Percentiles rank a stretch among this genome's conserved stretches.
Conservation (phyloP, 768 basidiomycete genomes). For the Leucocoprinus sp. region DNA sequence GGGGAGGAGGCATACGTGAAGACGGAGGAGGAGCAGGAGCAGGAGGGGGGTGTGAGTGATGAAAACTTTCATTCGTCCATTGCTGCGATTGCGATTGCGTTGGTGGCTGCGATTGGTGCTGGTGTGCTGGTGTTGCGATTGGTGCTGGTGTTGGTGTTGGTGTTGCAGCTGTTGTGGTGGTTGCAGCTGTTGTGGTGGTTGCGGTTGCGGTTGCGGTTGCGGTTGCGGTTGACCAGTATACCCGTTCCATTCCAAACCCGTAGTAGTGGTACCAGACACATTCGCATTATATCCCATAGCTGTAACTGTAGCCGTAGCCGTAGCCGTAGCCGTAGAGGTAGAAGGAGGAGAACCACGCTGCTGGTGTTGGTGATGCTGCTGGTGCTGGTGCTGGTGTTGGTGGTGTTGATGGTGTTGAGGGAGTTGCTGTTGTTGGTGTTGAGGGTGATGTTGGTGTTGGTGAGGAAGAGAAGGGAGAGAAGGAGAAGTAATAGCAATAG, state of each 20-base stretch:
- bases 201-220: no score
- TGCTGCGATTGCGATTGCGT: conserved; percentile 14
- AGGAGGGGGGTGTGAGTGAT: conserved; percentile 2
- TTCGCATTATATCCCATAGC: no score
- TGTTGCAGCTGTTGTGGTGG: conserved; percentile 10
- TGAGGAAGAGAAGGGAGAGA: no score
- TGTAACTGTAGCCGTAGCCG: no score
- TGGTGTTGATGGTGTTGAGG: conserved; percentile 10
- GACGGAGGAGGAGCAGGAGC: no score
- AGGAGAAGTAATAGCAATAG: no score
- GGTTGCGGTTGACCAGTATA: no score
- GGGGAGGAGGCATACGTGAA: no score
- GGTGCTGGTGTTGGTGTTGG: conserved; percentile 10
- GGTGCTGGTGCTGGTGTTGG: conserved; percentile 14
- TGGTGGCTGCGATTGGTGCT: conserved; percentile 15
- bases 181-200: neutral
- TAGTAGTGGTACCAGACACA: no score
- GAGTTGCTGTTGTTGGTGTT: conserved; percentile 10
- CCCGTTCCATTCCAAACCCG: no score
- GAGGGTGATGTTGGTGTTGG: neutral
- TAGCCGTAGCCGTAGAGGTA: neutral
- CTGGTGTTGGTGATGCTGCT: conserved; percentile 7
- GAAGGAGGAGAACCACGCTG: neutral
- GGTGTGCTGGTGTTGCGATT: conserved; percentile 13
- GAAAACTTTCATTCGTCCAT: conserved; percentile 5